Percentiles rank a stretch among this genome's conserved stretches.
Evolutionary conservation across 306 rosid species (phyloP).

Genomic region (Rubus parviflorus): DNA sequence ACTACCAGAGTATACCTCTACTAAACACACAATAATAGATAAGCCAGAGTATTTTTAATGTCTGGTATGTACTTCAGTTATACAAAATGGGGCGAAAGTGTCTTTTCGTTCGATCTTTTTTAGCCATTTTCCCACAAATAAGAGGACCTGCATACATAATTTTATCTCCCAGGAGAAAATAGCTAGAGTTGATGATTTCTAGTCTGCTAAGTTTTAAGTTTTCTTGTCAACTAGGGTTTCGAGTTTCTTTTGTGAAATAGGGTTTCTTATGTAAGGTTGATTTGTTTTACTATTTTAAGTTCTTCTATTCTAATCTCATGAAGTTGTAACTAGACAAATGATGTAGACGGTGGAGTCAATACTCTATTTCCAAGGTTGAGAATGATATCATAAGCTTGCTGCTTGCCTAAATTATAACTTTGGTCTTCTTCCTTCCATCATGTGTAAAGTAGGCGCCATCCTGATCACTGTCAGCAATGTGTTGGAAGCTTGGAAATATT

Average conservation of each 20-base stretch:
- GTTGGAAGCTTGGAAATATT: neutral
- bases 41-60: too few species aligned
- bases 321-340: neutral
- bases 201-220: too few species aligned
- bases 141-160: too few species aligned
- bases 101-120: too few species aligned
- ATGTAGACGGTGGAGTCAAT: conserved; percentile 10
- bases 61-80: too few species aligned
- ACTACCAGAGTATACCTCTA: too few species aligned
- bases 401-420: neutral
- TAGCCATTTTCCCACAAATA: too few species aligned
- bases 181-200: too few species aligned
- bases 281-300: neutral
- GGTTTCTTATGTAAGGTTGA: neutral
- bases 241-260: neutral
- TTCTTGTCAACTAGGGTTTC: neutral
- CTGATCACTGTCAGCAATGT: neutral
- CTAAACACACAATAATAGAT: too few species aligned
- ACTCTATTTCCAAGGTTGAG: conserved; percentile 2
- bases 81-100: too few species aligned
- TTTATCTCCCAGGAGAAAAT: too few species aligned
- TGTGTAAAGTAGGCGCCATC: conserved; percentile 12
- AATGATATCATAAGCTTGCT: neutral
- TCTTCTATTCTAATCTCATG: neutral
- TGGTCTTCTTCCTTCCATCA: conserved; percentile 11